Evolutionary conservation across 2,329 filamentous ascomycete genomes (phyloP), one percentile per base, ranked within the genome.

Genomic region (Immersiporthe knoxdaviesiana): DNA sequence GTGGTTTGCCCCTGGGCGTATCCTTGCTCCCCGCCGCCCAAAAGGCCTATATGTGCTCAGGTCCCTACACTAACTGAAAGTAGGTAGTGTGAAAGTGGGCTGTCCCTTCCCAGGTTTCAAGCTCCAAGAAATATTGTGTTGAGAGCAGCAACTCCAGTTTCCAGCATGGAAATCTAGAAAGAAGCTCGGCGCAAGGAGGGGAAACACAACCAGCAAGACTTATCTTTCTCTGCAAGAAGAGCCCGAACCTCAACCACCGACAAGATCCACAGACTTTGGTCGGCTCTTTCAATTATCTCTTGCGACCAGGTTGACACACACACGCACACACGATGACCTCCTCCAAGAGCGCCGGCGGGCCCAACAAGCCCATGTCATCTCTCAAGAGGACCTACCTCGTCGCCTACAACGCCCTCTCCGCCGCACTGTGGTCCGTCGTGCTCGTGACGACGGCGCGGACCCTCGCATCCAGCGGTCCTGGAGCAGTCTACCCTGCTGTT

Each of bases 381-480:
- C 30, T 27, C 58, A 72, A 72, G 59, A 63, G 68, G 30, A 64
- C 44, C 60, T 72, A 72, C 60, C 68, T 72, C 52, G 58, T 72
- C 65, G 66, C 60, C 56, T 72, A 72, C 68, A 72, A 72, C 50
- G 68, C 37, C 39, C 11, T 70, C 32, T 68, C 60, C 27, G 70
- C 70, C 14, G 27, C 89, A 30, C 87, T 95, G 66, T 99, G 96
- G 96, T 81, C 87, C 54, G 87, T 88, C 24, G 90, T 97, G 66
- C 87, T 97, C 54, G 86, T 87, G 67, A 88, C 92, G 70, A 90
- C 92, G 2, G 75, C 90, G 35, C 73, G 79, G 37, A 80, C 89
- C 67, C 84, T 91, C 30, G 77, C 84, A 30, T 74, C 84, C 32
- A 79, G 82, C n/a, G 87, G 88, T 11, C 86, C 88, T 66, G 81